A percentile compares a stretch with the other conserved stretches of the same genome.
phyloP scores from a whole-genome alignment of 306 rosid species.

The Vigna unguiculata region DNA sequence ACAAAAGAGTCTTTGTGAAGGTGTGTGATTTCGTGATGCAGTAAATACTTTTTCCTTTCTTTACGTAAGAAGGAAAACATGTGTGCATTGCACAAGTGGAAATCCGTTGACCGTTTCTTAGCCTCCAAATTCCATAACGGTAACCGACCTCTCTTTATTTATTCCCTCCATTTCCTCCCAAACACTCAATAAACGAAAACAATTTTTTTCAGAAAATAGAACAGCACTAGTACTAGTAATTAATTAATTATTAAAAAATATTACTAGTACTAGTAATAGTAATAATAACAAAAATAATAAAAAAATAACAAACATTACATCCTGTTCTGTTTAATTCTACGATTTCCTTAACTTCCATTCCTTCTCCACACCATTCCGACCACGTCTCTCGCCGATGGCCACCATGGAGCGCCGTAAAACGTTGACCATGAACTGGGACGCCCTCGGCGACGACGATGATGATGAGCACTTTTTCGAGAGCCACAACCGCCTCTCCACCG shows the following conservation, averaged over 20 bases:
- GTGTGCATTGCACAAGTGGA: conserved; percentile 33
- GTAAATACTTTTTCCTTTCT: background rate
- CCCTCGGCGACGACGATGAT: conserved; percentile 57
- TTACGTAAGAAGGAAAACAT: conserved; percentile 9
- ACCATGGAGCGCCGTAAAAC: conserved; percentile 54
- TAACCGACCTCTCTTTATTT: conserved; percentile 44
- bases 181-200: conserved; percentile 18
- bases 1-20: background rate
- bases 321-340: background rate
- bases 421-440: conserved; percentile 57
- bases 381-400: conserved; percentile 42
- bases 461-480: conserved; percentile 66
- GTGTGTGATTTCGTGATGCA: background rate
- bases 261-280: background rate
- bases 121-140: conserved; percentile 49
- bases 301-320: background rate
- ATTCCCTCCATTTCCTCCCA: conserved; percentile 53
- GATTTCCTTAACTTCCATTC: background rate
- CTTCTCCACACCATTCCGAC: conserved; percentile 8
- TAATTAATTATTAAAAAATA: background rate
- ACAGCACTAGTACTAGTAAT: background rate
- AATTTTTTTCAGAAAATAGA: background rate
- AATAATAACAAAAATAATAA: conserved; percentile 5
- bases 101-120: conserved; percentile 53
- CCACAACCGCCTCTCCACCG: conserved; percentile 57